Percentiles rank a stretch among this genome's conserved stretches.
Evolutionary conservation across 768 basidiomycete genomes (phyloP).

Genomic region (Rhizopogon vinicolor): DNA sequence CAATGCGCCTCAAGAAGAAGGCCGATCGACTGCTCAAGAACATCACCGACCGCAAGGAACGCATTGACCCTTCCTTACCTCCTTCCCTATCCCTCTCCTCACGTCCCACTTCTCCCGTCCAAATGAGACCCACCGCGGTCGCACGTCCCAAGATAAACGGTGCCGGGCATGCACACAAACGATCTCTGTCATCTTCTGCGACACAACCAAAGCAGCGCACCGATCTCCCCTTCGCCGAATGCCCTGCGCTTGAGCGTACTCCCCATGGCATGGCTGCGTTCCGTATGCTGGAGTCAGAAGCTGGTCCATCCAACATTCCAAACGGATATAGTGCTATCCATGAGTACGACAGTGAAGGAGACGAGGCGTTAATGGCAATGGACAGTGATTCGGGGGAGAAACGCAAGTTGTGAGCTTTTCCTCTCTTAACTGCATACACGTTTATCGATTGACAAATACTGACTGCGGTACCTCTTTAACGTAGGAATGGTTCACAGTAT

Average conservation of each 20-base stretch:
- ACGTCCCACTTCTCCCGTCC: constrained; percentile 12
- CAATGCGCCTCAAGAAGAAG: constrained; percentile 75
- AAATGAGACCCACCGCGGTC: constrained; percentile 24
- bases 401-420: constrained; percentile 48
- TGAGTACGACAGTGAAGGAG: constrained; percentile 34
- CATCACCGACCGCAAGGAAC: constrained; percentile 85
- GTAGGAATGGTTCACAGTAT: constrained; percentile 23
- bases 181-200: constrained; percentile 34
- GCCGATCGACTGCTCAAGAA: constrained; percentile 83
- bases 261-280: constrained; percentile 72
- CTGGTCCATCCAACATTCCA: constrained; percentile 28
- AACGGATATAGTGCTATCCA: constrained; percentile 16
- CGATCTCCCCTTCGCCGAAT: constrained; percentile 58
- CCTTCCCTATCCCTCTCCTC: constrained; percentile 31
- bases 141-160: constrained; percentile 47
- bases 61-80: constrained; percentile 66
- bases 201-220: constrained; percentile 20
- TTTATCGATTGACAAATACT: neutral
- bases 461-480: constrained; percentile 6
- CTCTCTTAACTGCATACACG: neutral
- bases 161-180: constrained; percentile 26
- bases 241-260: constrained; percentile 65
- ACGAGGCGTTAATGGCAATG: constrained; percentile 25
- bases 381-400: constrained; percentile 50
- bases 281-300: constrained; percentile 47